Conservation (phyloP, 768 basidiomycete genomes). For the Strobilomyces confusus region DNA sequence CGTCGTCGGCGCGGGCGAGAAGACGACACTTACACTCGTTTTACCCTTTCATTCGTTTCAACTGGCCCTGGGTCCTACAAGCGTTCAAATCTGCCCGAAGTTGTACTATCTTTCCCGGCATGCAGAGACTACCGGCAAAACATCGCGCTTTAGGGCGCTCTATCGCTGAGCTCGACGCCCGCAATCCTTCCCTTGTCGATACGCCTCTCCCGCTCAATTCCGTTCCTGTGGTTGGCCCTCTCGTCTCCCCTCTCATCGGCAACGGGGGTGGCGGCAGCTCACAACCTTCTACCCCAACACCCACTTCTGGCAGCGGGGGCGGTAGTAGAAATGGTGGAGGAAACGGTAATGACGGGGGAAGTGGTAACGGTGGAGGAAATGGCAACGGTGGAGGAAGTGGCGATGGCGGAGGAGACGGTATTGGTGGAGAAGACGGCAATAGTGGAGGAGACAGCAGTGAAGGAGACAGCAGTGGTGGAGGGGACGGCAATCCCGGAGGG, state of each 20-base stretch:
- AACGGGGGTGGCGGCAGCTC: conserved; percentile 3
- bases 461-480: not conserved
- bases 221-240: conserved; percentile 37
- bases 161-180: conserved; percentile 27
- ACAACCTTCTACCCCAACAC: conserved; percentile 1
- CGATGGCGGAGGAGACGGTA: not conserved
- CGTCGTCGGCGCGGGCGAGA: conserved; percentile 9
- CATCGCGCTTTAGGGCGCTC: conserved; percentile 12
- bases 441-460: not conserved
- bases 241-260: conserved; percentile 35
- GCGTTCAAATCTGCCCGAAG: not conserved
- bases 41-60: conserved; percentile 16
- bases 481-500: not conserved
- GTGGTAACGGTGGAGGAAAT: not conserved
- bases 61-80: not conserved
- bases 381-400: not conserved
- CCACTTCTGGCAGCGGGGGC: not conserved
- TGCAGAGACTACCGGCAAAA: conserved; percentile 10
- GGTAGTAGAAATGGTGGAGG: not conserved
- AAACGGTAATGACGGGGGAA: not conserved
- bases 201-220: conserved; percentile 29
- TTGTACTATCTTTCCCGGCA: conserved; percentile 9
- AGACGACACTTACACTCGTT: conserved; percentile 24
- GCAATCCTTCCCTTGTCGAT: conserved; percentile 38
- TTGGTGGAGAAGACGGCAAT: too few relatives aligned